A percentile compares a stretch with the other conserved stretches of the same genome.
phyloP scores from a whole-genome alignment of 306 rosid species.

The Vachellia pachyceras region DNA sequence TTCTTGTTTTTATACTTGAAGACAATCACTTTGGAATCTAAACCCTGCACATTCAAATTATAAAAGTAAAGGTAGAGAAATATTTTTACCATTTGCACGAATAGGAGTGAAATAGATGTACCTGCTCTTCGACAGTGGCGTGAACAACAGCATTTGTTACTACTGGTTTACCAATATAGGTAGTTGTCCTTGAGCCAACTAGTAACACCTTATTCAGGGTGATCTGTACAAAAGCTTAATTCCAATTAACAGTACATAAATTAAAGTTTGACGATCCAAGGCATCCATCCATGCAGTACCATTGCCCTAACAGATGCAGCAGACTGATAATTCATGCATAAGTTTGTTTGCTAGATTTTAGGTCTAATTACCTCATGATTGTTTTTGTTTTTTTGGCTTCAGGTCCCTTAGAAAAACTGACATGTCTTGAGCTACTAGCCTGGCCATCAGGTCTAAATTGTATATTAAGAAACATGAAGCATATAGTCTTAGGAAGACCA shows the following conservation, averaged over 20 bases:
- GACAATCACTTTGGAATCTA: constrained; percentile 78
- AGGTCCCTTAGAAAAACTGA: not conserved
- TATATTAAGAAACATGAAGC: not conserved
- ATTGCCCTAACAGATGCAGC: constrained; percentile 19
- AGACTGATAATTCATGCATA: not conserved
- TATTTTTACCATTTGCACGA: not conserved
- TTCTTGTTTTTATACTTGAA: constrained; percentile 94
- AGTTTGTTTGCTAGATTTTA: constrained; percentile 3
- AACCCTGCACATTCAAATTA: constrained; percentile 60
- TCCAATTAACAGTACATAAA: constrained; percentile 19
- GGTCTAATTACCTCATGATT: not conserved
- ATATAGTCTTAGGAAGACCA: constrained; percentile 16
- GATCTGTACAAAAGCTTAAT: constrained; percentile 58
- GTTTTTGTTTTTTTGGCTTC: not conserved
- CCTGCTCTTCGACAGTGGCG: constrained; percentile 98
- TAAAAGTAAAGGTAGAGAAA: constrained; percentile 23
- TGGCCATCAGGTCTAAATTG: not conserved
- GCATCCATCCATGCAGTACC: not conserved
- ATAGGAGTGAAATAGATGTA: constrained; percentile 37
- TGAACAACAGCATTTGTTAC: constrained; percentile 96
- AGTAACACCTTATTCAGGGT: constrained; percentile 87
- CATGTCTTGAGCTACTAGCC: constrained; percentile 29
- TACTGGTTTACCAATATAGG: constrained; percentile 88
- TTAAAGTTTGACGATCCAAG: not conserved
- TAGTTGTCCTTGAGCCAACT: constrained; percentile 78